Evolutionary conservation across 1,284 basidiomycete species (phyloP), one percentile per base, ranked within the genome.

Genomic region (Inonotus obliquus): DNA sequence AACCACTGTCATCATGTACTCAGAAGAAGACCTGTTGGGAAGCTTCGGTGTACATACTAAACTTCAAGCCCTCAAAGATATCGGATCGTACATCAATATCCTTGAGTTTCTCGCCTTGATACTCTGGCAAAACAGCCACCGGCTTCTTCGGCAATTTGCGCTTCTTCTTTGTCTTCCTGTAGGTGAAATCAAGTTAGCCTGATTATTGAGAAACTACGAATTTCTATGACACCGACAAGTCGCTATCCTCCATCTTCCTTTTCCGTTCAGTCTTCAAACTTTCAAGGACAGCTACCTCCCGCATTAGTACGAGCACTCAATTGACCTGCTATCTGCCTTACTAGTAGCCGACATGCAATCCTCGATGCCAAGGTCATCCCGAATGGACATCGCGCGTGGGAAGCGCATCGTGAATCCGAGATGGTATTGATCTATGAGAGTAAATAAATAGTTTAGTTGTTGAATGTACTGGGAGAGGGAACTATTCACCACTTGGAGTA

Each of bases 371-470:
- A 92, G 77, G 67, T 92, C 90, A 47, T 89, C 86, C 38, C 92
- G 84, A 64, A 96, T 94, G 11, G 76, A 73, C 44, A 92, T 71
- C n/a, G 91, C 92, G 58, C 94, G 83, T 35, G 94, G 94, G 69
- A 96, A 96, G 25, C 94, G 85, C 84, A 96, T 87, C 1, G 90
- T 93, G 62, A 84, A 81, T 2, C 86, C 85, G 65, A 91, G 69
- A 65, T 87, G 85, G 67, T 91, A 93, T 65, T 83, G 82, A 67
- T 89, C 89, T 91, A 23, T 51, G 27, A 48, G 57, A 25, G 59
- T 45, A 39, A 37, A 37, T 23, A 37, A 10, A 23, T 14, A n/a
- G 7, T 35, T 19, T 13, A 44, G 21, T 39, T 21, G n/a, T 17
- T 21, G 56, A 60, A 17, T 13, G 11, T 10, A 14, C 11, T 3